Conservation (phyloP, 2,329 filamentous ascomycete species). For the Arachnomyces sp. region DNA sequence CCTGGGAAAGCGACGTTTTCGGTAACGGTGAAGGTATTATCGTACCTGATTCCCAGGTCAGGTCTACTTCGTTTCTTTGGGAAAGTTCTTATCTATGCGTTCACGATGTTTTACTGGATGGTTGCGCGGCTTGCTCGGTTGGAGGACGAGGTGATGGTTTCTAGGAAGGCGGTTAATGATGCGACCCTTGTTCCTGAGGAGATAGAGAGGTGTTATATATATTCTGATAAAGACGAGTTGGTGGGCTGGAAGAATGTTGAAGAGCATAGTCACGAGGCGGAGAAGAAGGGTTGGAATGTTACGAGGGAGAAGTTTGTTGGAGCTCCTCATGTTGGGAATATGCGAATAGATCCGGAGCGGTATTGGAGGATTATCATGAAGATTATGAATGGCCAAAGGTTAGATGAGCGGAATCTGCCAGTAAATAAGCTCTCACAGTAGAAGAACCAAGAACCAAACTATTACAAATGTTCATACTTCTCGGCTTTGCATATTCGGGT, state of each 20-base stretch:
- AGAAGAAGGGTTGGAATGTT: slow-evolving; percentile 25
- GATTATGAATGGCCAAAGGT: slow-evolving; percentile 5
- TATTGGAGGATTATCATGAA: slow-evolving; percentile 31
- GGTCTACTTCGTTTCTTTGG: slow-evolving; percentile 23
- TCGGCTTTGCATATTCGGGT: too few species aligned
- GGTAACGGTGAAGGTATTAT: slow-evolving; percentile 24
- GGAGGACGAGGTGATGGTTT: slow-evolving; percentile 20
- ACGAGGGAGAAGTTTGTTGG: slow-evolving; percentile 28
- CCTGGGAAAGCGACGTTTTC: slow-evolving; percentile 30
- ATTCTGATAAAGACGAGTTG: slow-evolving; percentile 32
- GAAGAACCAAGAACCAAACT: too few species aligned
- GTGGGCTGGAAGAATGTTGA: slow-evolving; percentile 30
- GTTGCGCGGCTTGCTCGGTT: slow-evolving; percentile 13
- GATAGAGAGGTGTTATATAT: slow-evolving; percentile 29
- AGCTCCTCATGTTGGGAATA: slow-evolving; percentile 33
- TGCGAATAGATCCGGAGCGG: slow-evolving; percentile 28
- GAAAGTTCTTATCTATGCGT: slow-evolving; percentile 18
- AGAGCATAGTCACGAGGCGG: slow-evolving; percentile 26
- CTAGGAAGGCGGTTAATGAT: slow-evolving; percentile 26
- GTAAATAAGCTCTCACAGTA: too few species aligned
- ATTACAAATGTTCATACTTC: too few species aligned
- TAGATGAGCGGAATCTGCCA: too few species aligned
- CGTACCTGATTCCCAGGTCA: slow-evolving; percentile 26
- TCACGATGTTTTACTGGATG: slow-evolving; percentile 16
- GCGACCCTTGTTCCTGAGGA: slow-evolving; percentile 8